Conservation (phyloP, 164 flowering plant species). For the Magnolia changhungtana region DNA sequence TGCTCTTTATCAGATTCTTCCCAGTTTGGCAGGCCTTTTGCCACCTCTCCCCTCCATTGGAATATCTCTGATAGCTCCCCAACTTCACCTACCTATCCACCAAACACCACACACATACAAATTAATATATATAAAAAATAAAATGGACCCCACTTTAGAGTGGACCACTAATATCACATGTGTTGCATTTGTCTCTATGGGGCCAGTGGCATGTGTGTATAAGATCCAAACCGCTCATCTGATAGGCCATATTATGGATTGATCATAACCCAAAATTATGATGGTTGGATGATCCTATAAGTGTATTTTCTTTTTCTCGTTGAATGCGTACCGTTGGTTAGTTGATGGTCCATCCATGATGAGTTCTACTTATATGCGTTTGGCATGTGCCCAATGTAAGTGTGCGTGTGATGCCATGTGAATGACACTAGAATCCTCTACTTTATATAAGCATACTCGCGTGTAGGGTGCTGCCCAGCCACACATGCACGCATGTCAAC, state of each 20-base stretch:
- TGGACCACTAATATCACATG: not conserved
- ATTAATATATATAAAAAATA: not conserved
- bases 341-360: too few species aligned
- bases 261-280: not conserved
- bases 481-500: too few species aligned
- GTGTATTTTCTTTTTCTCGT: too few species aligned
- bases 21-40: constrained; percentile 58
- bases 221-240: not conserved
- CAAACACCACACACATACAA: not conserved
- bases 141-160: not conserved
- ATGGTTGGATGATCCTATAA: too few species aligned
- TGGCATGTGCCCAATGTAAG: too few species aligned
- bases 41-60: constrained; percentile 33
- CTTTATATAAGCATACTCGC: too few species aligned
- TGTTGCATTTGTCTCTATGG: not conserved
- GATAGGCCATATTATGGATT: not conserved
- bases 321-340: too few species aligned
- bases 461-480: too few species aligned
- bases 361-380: too few species aligned
- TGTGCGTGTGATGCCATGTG: too few species aligned
- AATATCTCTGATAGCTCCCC: constrained; percentile 32
- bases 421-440: too few species aligned
- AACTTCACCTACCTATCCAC: constrained; percentile 24
- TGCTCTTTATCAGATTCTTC: constrained; percentile 59
- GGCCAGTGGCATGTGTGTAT: not conserved